These are phyloP conservation scores for Fragaria ananassa DNA, from an alignment of 306 rosid species.

Conservation along the genomic window DNA sequence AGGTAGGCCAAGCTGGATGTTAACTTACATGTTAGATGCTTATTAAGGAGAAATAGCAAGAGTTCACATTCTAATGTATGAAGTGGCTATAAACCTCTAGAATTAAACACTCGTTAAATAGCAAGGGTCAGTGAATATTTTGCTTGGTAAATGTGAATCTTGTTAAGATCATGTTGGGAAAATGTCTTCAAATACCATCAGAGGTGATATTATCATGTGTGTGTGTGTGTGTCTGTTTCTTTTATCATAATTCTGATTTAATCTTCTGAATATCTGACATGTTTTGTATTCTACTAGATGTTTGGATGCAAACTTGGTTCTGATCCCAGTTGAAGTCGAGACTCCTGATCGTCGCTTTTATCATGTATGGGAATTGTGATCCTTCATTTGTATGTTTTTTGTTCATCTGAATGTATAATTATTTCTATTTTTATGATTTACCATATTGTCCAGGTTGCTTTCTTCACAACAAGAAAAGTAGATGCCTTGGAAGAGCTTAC, in stretches of 20 bases:
- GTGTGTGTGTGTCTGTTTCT: neutral
- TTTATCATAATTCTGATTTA: neutral
- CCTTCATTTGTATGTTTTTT: constrained; percentile 7
- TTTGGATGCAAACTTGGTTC: constrained; percentile 85
- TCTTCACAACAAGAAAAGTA: constrained; percentile 75
- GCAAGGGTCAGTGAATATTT: neutral
- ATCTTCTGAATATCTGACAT: neutral
- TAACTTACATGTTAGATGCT: neutral
- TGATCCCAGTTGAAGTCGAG: constrained; percentile 84
- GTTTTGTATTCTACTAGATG: constrained; percentile 50
- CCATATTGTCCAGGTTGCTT: constrained; percentile 64
- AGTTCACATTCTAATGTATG: neutral
- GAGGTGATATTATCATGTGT: neutral
- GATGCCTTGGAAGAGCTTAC: constrained; percentile 86
- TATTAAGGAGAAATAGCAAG: neutral
- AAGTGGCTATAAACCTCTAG: neutral
- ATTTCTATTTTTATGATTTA: neutral
- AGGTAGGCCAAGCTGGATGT: neutral
- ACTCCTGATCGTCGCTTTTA: constrained; percentile 64
- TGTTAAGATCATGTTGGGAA: neutral
- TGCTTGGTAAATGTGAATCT: neutral
- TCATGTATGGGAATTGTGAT: constrained; percentile 49
- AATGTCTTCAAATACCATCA: neutral
- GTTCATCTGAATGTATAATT: constrained; percentile 10
- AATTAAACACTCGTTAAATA: neutral